Base-by-base conservation (phyloP, 2,329 filamentous ascomycete genomes). In the Coniochaeta pulveracea region DNA sequence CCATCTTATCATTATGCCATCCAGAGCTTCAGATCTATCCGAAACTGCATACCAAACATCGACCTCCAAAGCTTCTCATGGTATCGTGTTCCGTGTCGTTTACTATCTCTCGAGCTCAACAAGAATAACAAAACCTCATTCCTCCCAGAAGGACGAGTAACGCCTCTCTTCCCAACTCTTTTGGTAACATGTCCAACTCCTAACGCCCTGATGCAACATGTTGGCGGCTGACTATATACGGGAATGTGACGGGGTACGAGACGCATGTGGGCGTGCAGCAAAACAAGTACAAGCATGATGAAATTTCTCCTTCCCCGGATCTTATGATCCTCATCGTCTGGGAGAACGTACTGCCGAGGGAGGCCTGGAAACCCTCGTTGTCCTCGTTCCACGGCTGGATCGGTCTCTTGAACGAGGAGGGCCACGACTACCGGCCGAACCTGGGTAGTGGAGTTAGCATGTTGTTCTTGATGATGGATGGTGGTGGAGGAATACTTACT, bases 401-500 rank as follows among this genome's bases (percentile, higher is more conserved):
- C n/a, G n/a, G 30, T 33, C 19, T 23, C 30, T 12, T 6, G 30
- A 33, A 4, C 18, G 19, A 15, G 19, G 19, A 4, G 30, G 23
- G 19, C 19, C 19, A n/a, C 30, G 19, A 17, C 16, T 24, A 25
- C 30, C 12, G 18, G 30, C 30, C 14, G 19, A 24, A 25, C 30
- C 30, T 33, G 21, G 3, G 4, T n/a, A 24, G 8, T 4, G 15
- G 9, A 29, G 30, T 33, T 25, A 33, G 30, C 14, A 10, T 27
- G 12, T n/a, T 18, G 3, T 33, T 15, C 24, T 26, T 22, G 3
- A 15, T 18, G 14, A 24, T n/a, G 3, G 19, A 12, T 36, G 18
- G 11, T 23, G 35, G 28, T 21, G 28, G 34, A 35, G 26, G 19
- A 37, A 42, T 48, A 69, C 68, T 66, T 57, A 72, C 69, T 70